Conservation (phyloP, 495 filamentous ascomycete species). For the Hamigera avellanea region DNA sequence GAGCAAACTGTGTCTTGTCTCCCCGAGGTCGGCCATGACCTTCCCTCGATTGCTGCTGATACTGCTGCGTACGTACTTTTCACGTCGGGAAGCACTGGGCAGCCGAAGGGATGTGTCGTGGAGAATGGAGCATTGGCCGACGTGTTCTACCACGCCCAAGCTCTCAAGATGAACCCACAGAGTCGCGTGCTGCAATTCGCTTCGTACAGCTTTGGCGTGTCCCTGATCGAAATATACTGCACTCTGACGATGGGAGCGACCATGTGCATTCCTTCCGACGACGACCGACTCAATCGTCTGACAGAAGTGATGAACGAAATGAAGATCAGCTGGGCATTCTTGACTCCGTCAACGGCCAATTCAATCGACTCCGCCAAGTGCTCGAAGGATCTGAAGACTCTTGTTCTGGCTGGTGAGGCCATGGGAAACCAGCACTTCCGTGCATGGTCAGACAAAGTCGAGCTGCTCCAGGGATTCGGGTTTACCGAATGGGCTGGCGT, state of each 20-base stretch:
- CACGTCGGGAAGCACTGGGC: constrained; percentile 26
- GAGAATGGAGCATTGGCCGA: constrained; percentile 12
- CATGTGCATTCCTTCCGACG: constrained; percentile 43
- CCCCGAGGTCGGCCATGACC: constrained; percentile 4
- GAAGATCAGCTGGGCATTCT: constrained; percentile 11
- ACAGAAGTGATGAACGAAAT: constrained; percentile 11
- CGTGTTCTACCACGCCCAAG: constrained; percentile 4
- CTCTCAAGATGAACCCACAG: constrained; percentile 8
- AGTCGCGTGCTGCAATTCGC: constrained; percentile 18
- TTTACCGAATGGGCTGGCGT: constrained; percentile 12
- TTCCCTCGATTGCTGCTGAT: constrained; percentile 11
- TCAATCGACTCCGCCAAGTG: constrained; percentile 9
- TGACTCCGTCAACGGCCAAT: constrained; percentile 22
- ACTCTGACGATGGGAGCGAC: constrained; percentile 44
- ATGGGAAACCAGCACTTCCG: constrained; percentile 1
- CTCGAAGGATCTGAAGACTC: constrained; percentile 7
- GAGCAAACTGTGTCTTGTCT: not conserved
- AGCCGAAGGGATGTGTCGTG: constrained; percentile 25
- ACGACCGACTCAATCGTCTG: constrained; percentile 18
- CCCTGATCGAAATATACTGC: constrained; percentile 45
- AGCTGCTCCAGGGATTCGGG: constrained; percentile 13
- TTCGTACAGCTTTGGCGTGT: constrained; percentile 21
- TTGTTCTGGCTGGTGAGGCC: constrained; percentile 17
- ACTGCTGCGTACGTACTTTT: constrained; percentile 15
- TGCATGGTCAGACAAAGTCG: constrained; percentile 5